A percentile compares a stretch with the other conserved stretches of the same genome.
Evolutionary conservation across 176 grass and related monocot species (phyloP).

Genomic region (Bonia amplexicaulis): DNA sequence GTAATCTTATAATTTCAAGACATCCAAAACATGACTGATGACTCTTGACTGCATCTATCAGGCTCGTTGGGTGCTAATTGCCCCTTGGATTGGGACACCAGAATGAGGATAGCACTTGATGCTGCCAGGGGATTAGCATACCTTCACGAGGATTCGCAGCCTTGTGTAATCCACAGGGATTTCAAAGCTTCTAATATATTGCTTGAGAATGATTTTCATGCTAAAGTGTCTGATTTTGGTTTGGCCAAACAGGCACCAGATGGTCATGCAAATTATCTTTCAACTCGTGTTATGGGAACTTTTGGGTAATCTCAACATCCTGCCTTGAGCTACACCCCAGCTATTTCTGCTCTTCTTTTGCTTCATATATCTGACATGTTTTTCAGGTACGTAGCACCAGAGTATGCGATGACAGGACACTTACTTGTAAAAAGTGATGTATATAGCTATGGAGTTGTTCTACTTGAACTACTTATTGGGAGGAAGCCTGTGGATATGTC

Average conservation of each 20-base stretch:
- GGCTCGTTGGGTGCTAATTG: conserved; percentile 67
- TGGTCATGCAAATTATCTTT: conserved; percentile 85
- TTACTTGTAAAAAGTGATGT: conserved; percentile 98
- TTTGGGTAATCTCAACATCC: conserved; percentile 66
- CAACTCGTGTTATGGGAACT: conserved; percentile 99
- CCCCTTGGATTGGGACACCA: conserved; percentile 94
- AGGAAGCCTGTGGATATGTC: conserved; percentile 91
- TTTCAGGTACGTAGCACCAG: conserved; percentile 92
- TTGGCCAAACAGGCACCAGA: conserved; percentile 95
- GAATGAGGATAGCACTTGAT: conserved; percentile 99
- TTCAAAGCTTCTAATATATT: conserved; percentile 99
- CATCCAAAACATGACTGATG: background rate
- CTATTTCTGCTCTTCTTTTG: conserved; percentile 25
- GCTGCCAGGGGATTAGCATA: conserved; percentile 94
- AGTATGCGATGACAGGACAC: conserved; percentile 99
- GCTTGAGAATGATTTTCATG: conserved; percentile 93
- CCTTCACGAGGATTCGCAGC: conserved; percentile 96
- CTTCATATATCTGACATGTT: conserved; percentile 23
- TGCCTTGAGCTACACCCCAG: background rate
- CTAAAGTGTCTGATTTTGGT: conserved; percentile 98
- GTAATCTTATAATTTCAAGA: conserved; percentile 5
- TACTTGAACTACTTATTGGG: conserved; percentile 91
- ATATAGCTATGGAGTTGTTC: conserved; percentile 98
- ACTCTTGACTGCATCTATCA: conserved; percentile 34
- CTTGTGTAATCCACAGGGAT: conserved; percentile 98